Evolutionary conservation across 805 yeast species (phyloP).

Genomic region (Candida ipomoeae): DNA sequence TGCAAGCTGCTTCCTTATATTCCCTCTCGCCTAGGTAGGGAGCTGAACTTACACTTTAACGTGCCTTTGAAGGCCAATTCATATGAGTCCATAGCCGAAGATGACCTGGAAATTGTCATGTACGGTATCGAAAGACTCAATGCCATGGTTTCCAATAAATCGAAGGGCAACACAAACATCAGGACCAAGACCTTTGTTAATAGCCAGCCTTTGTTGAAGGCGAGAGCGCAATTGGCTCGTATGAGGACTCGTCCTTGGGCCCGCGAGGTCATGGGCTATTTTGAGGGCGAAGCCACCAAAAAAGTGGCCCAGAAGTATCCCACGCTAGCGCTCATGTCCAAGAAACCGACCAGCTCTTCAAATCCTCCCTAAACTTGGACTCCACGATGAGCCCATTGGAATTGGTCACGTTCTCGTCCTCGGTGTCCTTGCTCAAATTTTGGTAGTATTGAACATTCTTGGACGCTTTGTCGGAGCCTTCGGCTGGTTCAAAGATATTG

Average conservation of each 20-base stretch:
- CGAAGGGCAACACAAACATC: not conserved
- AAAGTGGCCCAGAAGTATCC: not conserved
- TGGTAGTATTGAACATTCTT: conserved; percentile 20
- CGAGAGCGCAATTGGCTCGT: conserved; percentile 10
- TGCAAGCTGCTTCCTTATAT: conserved; percentile 16
- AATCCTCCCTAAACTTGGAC: conserved; percentile 36
- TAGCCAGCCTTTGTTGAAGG: conserved; percentile 11
- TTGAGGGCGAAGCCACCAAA: conserved; percentile 6
- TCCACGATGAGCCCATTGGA: conserved; percentile 40
- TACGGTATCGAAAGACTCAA: not conserved
- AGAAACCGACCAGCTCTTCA: conserved; percentile 31
- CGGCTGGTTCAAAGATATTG: conserved; percentile 57
- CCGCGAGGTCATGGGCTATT: conserved; percentile 6
- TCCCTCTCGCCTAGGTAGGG: conserved; percentile 10
- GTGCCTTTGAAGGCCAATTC: not conserved
- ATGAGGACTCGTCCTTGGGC: conserved; percentile 11
- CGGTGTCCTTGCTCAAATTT: conserved; percentile 18
- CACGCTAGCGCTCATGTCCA: conserved; percentile 10
- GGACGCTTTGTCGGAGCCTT: conserved; percentile 14
- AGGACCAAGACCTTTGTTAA: conserved; percentile 1
- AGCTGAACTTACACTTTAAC: not conserved
- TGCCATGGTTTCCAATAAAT: not conserved
- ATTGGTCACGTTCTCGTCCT: conserved; percentile 21
- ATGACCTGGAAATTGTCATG: not conserved
- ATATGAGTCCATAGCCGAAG: not conserved